Evolutionary conservation across 2,329 filamentous ascomycete species (phyloP).

Genomic region (Fonsecaea monophora): DNA sequence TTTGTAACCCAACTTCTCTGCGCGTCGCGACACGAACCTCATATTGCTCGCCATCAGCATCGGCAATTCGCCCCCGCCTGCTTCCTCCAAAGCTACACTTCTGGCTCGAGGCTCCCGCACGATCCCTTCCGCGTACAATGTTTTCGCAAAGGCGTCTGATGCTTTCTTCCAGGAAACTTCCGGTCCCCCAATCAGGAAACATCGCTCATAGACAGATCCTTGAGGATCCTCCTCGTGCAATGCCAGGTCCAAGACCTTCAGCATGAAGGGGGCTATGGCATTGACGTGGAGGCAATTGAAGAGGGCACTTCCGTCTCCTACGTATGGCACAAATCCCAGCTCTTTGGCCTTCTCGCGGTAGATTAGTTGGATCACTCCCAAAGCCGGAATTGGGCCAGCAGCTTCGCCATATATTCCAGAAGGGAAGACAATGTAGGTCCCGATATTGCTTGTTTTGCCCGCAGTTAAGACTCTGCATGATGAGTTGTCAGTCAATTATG

Average conservation of each 20-base stretch:
- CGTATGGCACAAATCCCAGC: conserved; percentile 28
- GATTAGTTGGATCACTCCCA: conserved; percentile 27
- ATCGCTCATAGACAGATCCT: conserved; percentile 27
- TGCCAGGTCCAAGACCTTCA: conserved; percentile 20
- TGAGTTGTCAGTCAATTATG: neutral
- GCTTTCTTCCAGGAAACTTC: conserved; percentile 16
- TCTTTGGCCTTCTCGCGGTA: conserved; percentile 28
- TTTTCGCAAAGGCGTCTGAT: conserved; percentile 20
- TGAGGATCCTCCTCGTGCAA: conserved; percentile 14
- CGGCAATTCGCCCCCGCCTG: conserved; percentile 26
- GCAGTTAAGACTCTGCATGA: conserved; percentile 20
- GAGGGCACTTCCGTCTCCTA: conserved; percentile 29
- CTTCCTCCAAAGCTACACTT: conserved; percentile 20
- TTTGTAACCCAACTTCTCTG: conserved; percentile 25
- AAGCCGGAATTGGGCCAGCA: conserved; percentile 24
- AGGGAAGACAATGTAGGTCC: conserved; percentile 29
- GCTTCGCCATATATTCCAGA: conserved; percentile 28
- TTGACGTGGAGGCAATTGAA: conserved; percentile 30
- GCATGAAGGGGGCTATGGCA: conserved; percentile 26
- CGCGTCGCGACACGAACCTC: conserved; percentile 17
- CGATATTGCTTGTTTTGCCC: conserved; percentile 26
- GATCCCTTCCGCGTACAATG: conserved; percentile 18
- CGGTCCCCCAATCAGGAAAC: conserved; percentile 23
- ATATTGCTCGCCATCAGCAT: conserved; percentile 30
- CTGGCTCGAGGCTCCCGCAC: conserved; percentile 17